Evolutionary conservation across 306 rosid species (phyloP).

Genomic region (Arachis stenosperma): DNA sequence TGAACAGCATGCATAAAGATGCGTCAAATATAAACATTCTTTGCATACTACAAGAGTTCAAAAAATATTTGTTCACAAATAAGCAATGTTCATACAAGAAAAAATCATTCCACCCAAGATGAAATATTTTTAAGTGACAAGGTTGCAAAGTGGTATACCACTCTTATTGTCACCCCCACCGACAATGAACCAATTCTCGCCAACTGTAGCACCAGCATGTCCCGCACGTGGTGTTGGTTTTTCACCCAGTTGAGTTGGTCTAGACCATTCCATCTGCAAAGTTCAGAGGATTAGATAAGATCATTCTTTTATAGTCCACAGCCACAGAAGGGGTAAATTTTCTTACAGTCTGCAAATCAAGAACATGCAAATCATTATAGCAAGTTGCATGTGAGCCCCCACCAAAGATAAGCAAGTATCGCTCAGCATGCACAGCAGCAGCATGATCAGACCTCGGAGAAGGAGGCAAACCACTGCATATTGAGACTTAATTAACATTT

Average conservation of each 20-base stretch:
- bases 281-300: constrained; percentile 38
- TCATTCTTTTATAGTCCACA: constrained; percentile 6
- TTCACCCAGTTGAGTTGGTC: constrained; percentile 83
- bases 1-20: neutral
- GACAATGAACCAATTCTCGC: constrained; percentile 95
- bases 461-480: constrained; percentile 81
- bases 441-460: constrained; percentile 95
- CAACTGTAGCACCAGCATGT: constrained; percentile 86
- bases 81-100: constrained; percentile 23
- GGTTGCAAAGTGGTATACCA: constrained; percentile 53
- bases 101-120: constrained; percentile 10
- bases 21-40: neutral
- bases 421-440: constrained; percentile 89
- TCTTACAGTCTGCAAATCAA: constrained; percentile 85
- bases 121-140: constrained; percentile 29
- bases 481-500: constrained; percentile 36
- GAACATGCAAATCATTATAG: constrained; percentile 92
- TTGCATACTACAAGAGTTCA: constrained; percentile 1
- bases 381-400: constrained; percentile 98
- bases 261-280: constrained; percentile 88
- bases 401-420: constrained; percentile 88
- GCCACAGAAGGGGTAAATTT: constrained; percentile 30
- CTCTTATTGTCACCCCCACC: constrained; percentile 96
- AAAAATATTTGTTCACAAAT: neutral
- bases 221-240: constrained; percentile 91